These are phyloP conservation scores for Calonectria multiphialidica DNA, from an alignment of 2,329 filamentous ascomycete genomes.

Conservation along the genomic window DNA sequence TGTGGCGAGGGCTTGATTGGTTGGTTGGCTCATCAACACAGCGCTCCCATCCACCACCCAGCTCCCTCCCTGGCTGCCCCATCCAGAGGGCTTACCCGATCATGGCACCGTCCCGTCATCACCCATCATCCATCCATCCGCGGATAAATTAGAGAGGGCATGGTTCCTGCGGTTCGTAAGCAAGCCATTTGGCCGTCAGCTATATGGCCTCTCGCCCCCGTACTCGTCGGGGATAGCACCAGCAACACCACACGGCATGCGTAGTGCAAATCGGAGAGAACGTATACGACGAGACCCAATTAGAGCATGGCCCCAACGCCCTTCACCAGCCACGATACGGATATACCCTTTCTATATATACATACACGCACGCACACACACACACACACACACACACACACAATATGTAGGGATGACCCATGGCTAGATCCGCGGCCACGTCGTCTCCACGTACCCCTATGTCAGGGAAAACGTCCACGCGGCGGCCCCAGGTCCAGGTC, in stretches of 20 bases:
- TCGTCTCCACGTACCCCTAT: constrained; percentile 5
- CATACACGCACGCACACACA: not conserved
- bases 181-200: not conserved
- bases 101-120: not conserved
- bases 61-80: not conserved
- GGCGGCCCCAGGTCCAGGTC: not conserved
- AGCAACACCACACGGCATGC: not conserved
- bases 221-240: not conserved
- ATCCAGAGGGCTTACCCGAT: not conserved
- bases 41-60: not conserved
- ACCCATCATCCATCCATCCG: not conserved
- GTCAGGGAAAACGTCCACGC: not conserved
- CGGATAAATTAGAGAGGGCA: not conserved
- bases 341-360: not conserved
- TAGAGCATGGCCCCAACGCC: not conserved
- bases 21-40: not conserved
- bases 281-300: not conserved
- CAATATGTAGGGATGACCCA: not conserved
- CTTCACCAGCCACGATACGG: not conserved
- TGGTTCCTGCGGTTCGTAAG: not conserved
- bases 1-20: not conserved
- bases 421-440: constrained; percentile 5
- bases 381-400: not conserved
- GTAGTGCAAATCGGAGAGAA: not conserved
- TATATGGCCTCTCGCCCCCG: too few relatives aligned